These are phyloP conservation scores for Talaromyces pinophilus DNA, from an alignment of 2,329 filamentous ascomycete species.

Conservation along the genomic window DNA sequence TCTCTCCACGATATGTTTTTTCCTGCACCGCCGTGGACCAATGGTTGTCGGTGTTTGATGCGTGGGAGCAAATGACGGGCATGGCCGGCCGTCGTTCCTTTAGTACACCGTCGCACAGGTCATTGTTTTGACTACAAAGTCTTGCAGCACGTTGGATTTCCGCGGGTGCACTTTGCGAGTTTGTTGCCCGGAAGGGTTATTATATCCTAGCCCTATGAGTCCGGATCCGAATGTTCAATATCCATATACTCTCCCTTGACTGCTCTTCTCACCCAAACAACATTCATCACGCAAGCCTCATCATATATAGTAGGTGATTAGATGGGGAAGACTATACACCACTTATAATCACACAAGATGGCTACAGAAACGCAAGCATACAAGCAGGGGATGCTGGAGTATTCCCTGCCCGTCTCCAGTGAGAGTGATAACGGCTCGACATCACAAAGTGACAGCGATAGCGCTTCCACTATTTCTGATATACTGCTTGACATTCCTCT, in stretches of 20 bases:
- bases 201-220: slow-evolving; percentile 16
- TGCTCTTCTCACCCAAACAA: neutral
- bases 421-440: slow-evolving; percentile 7
- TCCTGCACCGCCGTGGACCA: neutral
- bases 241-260: neutral
- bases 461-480: slow-evolving; percentile 15
- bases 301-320: neutral
- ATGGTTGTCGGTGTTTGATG: neutral
- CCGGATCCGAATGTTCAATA: neutral
- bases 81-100: neutral
- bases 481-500: slow-evolving; percentile 58
- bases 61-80: slow-evolving; percentile 8
- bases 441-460: slow-evolving; percentile 11
- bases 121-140: neutral
- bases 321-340: neutral
- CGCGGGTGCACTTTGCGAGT: slow-evolving; percentile 6
- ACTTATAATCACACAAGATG: slow-evolving; percentile 11
- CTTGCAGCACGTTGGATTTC: slow-evolving; percentile 8
- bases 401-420: slow-evolving; percentile 5
- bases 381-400: slow-evolving; percentile 6
- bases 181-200: neutral
- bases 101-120: neutral
- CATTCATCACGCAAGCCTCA: neutral
- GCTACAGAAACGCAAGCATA: slow-evolving; percentile 11
- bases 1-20: neutral